Evolutionary conservation across 2,329 filamentous ascomycete species (phyloP), one percentile per base, ranked within the genome.

Genomic region (Sarocladiaceae sp.): DNA sequence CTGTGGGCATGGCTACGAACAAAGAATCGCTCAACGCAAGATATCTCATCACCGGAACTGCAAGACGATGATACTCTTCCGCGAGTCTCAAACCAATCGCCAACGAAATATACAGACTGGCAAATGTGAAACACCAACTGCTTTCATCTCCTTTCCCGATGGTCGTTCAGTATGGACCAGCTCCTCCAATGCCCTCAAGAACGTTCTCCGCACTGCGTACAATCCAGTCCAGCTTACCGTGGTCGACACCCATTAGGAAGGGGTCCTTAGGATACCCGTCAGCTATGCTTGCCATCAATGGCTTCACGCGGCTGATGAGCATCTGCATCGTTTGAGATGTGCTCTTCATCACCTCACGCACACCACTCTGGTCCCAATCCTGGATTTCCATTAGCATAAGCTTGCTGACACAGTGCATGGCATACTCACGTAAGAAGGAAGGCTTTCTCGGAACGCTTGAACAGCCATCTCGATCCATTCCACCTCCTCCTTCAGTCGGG

Each of bases 381-480:
- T 67, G 37, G 7, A 12, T 4, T 10, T 3, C 3, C 5, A 18
- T 32, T 23, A 41, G 40, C 24, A n/a, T n/a, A 6, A n/a, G 32
- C 27, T 4, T 18, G 9, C 9, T n/a, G 3, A 13, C 7, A 11
- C 3, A 18, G 3, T 12, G 23, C 4, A 15, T 11, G 16, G 26
- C 13, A 32, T 34, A 71, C 76, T 63, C 66, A 80, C 77, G 61
- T 74, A 68, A 45, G 62, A 65, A 3, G 66, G 60, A 10, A 78
- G 56, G 40, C 67, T 67, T 44, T 66, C 64, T 45, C 70, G 66
- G 51, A 83, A 73, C 21, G 71, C 67, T 32, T 69, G 62, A n/a
- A 83, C 63, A 31, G 80, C 72, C 53, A 73, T 69, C 55, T 83
- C 78, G 32, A 82, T 68, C 76, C 80, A 80, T 18, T 65, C 66